phyloP scores from a whole-genome alignment of 2,329 filamentous ascomycete species.

The Cytospora leucostoma region DNA sequence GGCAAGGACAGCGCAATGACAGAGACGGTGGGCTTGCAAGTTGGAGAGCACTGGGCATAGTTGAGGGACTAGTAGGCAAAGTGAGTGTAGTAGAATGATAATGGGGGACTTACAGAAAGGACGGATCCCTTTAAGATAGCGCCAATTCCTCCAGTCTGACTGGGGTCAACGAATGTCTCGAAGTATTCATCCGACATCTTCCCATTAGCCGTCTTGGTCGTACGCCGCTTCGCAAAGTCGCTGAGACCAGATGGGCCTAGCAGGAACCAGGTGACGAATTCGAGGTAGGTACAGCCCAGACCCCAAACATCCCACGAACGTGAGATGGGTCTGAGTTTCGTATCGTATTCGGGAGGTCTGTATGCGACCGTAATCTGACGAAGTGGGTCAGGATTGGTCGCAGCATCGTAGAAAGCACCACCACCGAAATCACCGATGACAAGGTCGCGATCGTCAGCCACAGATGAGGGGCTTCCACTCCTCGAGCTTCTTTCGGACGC shows the following conservation, averaged over 20 bases:
- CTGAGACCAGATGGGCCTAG: slow-evolving; percentile 22
- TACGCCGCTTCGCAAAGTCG: slow-evolving; percentile 28
- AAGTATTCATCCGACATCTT: slow-evolving; percentile 29
- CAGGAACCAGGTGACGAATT: slow-evolving; percentile 31
- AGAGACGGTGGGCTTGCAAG: neutral
- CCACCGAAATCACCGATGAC: slow-evolving; percentile 28
- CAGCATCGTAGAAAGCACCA: slow-evolving; percentile 28
- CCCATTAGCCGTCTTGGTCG: slow-evolving; percentile 24
- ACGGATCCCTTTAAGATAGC: slow-evolving; percentile 28
- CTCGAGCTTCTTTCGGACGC: slow-evolving; percentile 17
- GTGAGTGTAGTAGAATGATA: neutral
- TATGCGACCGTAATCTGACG: slow-evolving; percentile 27
- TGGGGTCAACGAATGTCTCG: slow-evolving; percentile 25
- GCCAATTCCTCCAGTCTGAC: slow-evolving; percentile 24
- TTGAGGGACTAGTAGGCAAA: neutral
- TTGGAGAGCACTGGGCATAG: neutral
- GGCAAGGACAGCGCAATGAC: neutral
- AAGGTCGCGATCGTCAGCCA: slow-evolving; percentile 19
- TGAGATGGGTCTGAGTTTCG: slow-evolving; percentile 28
- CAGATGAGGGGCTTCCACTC: slow-evolving; percentile 19
- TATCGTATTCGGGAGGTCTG: slow-evolving; percentile 28
- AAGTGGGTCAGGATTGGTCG: slow-evolving; percentile 25
- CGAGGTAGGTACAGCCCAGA: slow-evolving; percentile 32
- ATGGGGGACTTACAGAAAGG: slow-evolving; percentile 20
- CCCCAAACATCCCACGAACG: slow-evolving; percentile 33